These are phyloP conservation scores for Moelleriella libera DNA, from an alignment of 2,329 filamentous ascomycete species.

Conservation along the genomic window DNA sequence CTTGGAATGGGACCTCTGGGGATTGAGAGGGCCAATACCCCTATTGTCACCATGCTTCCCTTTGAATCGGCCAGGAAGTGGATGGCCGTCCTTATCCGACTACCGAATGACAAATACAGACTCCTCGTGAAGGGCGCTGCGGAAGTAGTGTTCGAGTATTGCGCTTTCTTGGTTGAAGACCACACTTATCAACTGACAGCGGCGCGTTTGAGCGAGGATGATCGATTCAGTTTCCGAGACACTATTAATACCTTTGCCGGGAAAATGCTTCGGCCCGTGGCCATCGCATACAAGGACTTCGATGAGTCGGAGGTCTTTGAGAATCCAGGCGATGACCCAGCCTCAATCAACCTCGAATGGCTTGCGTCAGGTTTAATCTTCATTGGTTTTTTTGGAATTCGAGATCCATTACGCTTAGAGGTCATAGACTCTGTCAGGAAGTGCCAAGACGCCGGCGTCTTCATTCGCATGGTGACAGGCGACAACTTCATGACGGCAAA, in stretches of 20 bases:
- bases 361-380: conserved; percentile 32
- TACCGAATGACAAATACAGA: conserved; percentile 29
- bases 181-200: conserved; percentile 20
- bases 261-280: conserved; percentile 61
- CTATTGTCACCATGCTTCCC: conserved; percentile 33
- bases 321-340: conserved; percentile 19
- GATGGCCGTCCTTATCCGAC: conserved; percentile 39
- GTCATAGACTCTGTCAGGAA: conserved; percentile 47
- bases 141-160: conserved; percentile 36
- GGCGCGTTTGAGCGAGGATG: conserved; percentile 15
- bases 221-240: conserved; percentile 15
- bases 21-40: conserved; percentile 30
- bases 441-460: conserved; percentile 50
- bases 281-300: conserved; percentile 61
- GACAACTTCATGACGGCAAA: conserved; percentile 30
- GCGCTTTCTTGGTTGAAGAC: conserved; percentile 27
- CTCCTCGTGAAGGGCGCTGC: conserved; percentile 43
- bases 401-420: conserved; percentile 50
- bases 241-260: conserved; percentile 41
- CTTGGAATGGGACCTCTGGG: conserved; percentile 29
- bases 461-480: conserved; percentile 49
- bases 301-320: conserved; percentile 53
- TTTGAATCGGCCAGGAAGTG: conserved; percentile 41
- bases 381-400: conserved; percentile 44
- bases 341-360: conserved; percentile 21